phyloP scores from a whole-genome alignment of 2,329 filamentous ascomycete genomes.

The Botryosphaeria dothidea region DNA sequence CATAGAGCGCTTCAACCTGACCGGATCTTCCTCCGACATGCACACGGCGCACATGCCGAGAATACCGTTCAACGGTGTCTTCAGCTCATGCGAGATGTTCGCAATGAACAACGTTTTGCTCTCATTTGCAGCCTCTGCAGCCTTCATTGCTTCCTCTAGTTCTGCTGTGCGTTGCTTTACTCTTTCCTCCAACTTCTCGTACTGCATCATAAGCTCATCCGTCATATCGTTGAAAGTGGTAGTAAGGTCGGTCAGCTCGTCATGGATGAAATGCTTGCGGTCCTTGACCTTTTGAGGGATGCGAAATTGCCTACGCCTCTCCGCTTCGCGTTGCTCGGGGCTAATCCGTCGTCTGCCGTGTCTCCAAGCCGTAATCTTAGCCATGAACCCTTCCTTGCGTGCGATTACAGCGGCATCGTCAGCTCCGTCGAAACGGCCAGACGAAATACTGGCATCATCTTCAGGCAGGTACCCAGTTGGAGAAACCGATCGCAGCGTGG shows the following conservation, averaged over 20 bases:
- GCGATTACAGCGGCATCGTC: constrained; percentile 49
- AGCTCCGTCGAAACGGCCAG: constrained; percentile 44
- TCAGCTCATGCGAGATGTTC: constrained; percentile 84
- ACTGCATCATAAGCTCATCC: constrained; percentile 84
- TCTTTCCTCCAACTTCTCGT: constrained; percentile 78
- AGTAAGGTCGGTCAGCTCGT: constrained; percentile 82
- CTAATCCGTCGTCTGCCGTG: constrained; percentile 32
- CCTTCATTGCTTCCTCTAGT: constrained; percentile 85
- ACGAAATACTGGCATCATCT: constrained; percentile 42
- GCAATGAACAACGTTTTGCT: constrained; percentile 98
- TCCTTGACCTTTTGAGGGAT: constrained; percentile 83
- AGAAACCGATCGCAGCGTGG: constrained; percentile 71
- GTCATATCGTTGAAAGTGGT: constrained; percentile 92
- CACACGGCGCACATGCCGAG: constrained; percentile 91
- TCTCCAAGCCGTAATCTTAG: constrained; percentile 35
- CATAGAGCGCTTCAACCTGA: constrained; percentile 77
- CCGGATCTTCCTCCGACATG: constrained; percentile 84
- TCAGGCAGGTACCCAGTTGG: constrained; percentile 58
- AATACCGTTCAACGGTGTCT: constrained; percentile 90
- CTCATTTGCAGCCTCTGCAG: constrained; percentile 91
- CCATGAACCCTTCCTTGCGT: constrained; percentile 48
- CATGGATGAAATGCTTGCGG: constrained; percentile 72
- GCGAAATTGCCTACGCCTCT: constrained; percentile 64
- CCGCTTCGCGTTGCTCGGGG: constrained; percentile 40
- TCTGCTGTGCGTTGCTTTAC: constrained; percentile 81